A percentile compares a stretch with the other conserved stretches of the same genome.
phyloP scores from a whole-genome alignment of 768 basidiomycete genomes.

The Russula abietina region DNA sequence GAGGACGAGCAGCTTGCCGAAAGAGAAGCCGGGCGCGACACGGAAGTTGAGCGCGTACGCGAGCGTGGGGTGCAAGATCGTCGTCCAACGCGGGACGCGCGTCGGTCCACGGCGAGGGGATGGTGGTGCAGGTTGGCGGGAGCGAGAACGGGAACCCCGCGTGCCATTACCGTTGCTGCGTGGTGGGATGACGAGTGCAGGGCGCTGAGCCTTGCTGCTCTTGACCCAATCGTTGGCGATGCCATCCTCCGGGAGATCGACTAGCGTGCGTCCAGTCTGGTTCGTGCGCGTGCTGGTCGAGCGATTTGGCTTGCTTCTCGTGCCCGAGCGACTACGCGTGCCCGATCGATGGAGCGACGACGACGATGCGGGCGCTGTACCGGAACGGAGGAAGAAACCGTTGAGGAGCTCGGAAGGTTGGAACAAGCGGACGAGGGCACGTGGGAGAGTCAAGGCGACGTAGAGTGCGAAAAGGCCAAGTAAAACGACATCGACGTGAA shows the following conservation, averaged over 20 bases:
- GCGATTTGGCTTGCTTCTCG: not conserved
- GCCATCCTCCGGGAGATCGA: not conserved
- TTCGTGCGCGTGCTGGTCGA: not conserved
- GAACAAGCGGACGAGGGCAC: conserved; percentile 18
- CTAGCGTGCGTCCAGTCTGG: conserved; percentile 4
- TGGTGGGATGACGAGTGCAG: not conserved
- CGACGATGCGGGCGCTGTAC: not conserved
- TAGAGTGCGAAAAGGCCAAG: conserved; percentile 19
- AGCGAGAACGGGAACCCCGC: not conserved
- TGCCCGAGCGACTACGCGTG: conserved; percentile 17
- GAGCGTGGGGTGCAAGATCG: conserved; percentile 31
- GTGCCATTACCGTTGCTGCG: not conserved
- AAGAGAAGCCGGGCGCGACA: conserved; percentile 34
- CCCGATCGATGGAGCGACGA: conserved; percentile 9
- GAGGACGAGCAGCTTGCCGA: conserved; percentile 37
- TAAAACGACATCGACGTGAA: conserved; percentile 19
- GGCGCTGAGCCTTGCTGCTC: not conserved
- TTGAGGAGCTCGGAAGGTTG: conserved; percentile 21
- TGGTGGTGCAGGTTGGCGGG: not conserved
- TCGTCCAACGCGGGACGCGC: conserved; percentile 37
- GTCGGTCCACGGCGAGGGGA: conserved; percentile 26
- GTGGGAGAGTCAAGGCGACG: conserved; percentile 20
- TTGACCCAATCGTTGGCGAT: not conserved
- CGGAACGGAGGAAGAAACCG: conserved; percentile 19
- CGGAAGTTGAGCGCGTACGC: conserved; percentile 32